Evolutionary conservation across 179 eudicot genomes (phyloP).

Genomic region (Patellifolia procumbens): DNA sequence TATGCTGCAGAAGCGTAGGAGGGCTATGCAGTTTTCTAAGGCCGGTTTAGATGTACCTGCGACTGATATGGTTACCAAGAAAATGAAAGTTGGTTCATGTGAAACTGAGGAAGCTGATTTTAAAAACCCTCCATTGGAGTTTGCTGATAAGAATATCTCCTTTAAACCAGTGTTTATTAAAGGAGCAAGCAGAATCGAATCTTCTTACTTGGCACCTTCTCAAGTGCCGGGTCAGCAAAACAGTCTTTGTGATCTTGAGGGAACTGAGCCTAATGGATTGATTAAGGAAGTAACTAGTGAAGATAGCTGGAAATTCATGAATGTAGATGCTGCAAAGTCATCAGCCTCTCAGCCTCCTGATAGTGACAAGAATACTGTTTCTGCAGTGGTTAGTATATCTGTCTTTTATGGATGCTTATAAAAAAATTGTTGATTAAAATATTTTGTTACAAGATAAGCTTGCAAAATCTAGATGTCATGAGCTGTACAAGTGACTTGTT

Average conservation of each 20-base stretch:
- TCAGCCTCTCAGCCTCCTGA: neutral
- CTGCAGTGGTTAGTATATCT: constrained; percentile 25
- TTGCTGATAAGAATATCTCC: constrained; percentile 16
- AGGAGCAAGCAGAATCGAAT: constrained; percentile 4
- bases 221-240: constrained; percentile 24
- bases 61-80: constrained; percentile 43
- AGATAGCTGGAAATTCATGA: constrained; percentile 19
- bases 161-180: constrained; percentile 29
- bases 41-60: constrained; percentile 62
- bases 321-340: constrained; percentile 11
- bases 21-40: constrained; percentile 65
- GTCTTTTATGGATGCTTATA: neutral
- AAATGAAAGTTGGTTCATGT: constrained; percentile 33
- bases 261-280: constrained; percentile 21
- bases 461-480: constrained; percentile 4
- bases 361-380: constrained; percentile 9
- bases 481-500: neutral
- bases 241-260: constrained; percentile 20
- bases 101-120: constrained; percentile 32
- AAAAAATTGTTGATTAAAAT: neutral
- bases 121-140: constrained; percentile 13
- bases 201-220: constrained; percentile 30
- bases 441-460: neutral
- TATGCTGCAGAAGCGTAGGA: constrained; percentile 64
- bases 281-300: constrained; percentile 31